These are phyloP conservation scores for Fusarium redolens DNA, from an alignment of 2,329 filamentous ascomycete species.

Conservation along the genomic window DNA sequence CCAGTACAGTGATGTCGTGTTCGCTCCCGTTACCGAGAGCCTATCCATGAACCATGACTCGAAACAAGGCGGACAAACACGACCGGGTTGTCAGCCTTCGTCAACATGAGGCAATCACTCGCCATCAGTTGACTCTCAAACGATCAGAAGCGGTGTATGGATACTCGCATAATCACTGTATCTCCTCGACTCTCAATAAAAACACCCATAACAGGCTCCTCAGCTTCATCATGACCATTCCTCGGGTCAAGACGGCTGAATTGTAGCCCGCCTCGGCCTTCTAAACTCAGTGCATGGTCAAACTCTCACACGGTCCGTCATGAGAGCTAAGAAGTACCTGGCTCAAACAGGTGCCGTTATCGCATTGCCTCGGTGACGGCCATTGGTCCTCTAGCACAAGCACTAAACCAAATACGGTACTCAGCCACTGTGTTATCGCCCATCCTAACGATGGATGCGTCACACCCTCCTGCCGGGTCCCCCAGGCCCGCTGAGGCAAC, in stretches of 20 bases:
- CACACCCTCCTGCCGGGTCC: slow-evolving; percentile 44
- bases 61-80: slow-evolving; percentile 34
- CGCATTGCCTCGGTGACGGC: slow-evolving; percentile 50
- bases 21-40: slow-evolving; percentile 28
- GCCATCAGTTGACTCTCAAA: slow-evolving; percentile 7
- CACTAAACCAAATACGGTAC: slow-evolving; percentile 38
- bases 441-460: slow-evolving; percentile 50
- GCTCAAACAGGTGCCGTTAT: slow-evolving; percentile 44
- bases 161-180: background rate
- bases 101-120: slow-evolving; percentile 33
- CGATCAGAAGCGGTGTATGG: slow-evolving; percentile 18
- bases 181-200: background rate
- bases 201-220: background rate
- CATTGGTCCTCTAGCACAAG: slow-evolving; percentile 31
- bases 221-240: slow-evolving; percentile 17
- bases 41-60: slow-evolving; percentile 31
- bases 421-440: slow-evolving; percentile 49
- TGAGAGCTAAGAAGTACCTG: slow-evolving; percentile 43
- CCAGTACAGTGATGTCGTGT: background rate
- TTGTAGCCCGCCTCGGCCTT: slow-evolving; percentile 30
- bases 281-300: slow-evolving; percentile 18
- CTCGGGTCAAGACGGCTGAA: slow-evolving; percentile 21
- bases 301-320: slow-evolving; percentile 37
- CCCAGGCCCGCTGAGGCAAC: slow-evolving; percentile 49
- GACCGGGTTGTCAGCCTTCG: slow-evolving; percentile 20